Evolutionary conservation across 2,329 filamentous ascomycete genomes (phyloP).

Genomic region (Fusarium dimerum): DNA sequence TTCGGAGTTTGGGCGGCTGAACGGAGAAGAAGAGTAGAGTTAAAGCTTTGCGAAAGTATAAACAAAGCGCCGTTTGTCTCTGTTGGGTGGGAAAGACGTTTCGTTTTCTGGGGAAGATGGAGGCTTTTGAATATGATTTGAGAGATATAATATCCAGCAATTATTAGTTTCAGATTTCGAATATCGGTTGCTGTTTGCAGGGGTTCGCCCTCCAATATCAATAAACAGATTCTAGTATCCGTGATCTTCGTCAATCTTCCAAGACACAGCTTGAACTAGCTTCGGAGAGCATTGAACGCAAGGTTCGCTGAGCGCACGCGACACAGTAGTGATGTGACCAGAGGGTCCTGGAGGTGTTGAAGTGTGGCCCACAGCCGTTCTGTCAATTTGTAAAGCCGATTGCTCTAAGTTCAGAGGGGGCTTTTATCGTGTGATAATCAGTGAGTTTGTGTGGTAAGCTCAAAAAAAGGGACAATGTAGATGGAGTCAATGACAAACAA

Average conservation of each 20-base stretch:
- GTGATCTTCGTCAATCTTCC: too few relatives aligned
- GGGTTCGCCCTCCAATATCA: too few relatives aligned
- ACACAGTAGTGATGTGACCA: not conserved
- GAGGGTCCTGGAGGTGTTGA: not conserved
- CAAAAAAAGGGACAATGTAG: not conserved
- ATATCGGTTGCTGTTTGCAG: not conserved
- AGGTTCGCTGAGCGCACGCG: slow-evolving; percentile 1
- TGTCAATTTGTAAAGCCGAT: not conserved
- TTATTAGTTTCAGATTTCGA: slow-evolving; percentile 1
- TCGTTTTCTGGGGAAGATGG: too few relatives aligned
- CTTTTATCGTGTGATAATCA: not conserved
- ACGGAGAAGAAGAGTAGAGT: too few relatives aligned
- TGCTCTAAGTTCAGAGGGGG: too few relatives aligned
- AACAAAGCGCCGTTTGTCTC: too few relatives aligned
- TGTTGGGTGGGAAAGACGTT: too few relatives aligned
- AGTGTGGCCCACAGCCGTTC: not conserved
- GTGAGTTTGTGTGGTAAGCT: not conserved
- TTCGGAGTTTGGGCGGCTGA: too few relatives aligned
- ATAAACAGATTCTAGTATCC: too few relatives aligned
- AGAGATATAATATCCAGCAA: slow-evolving; percentile 3
- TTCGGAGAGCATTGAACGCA: not conserved
- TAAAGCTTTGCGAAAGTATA: too few relatives aligned
- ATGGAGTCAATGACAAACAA: not conserved
- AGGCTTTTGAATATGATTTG: too few relatives aligned
- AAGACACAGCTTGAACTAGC: too few relatives aligned